A percentile compares a stretch with the other conserved stretches of the same genome.
These are phyloP conservation scores for Inga oerstediana DNA, from an alignment of 306 rosid genomes.

Conservation along the genomic window DNA sequence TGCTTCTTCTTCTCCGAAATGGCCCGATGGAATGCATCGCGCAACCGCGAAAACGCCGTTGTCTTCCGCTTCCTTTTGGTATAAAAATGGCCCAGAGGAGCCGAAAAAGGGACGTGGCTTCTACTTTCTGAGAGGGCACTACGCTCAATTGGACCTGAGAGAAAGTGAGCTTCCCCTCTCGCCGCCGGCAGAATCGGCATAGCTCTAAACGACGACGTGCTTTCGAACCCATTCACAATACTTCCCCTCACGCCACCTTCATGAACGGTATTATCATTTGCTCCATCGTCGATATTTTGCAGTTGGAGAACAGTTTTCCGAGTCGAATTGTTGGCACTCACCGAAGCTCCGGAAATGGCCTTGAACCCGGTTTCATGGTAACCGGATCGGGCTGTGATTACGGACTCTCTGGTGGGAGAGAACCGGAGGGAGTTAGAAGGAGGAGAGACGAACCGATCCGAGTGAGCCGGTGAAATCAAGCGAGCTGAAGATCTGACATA, in stretches of 20 bases:
- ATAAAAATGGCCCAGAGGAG: slow-evolving; percentile 76
- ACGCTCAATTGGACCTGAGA: slow-evolving; percentile 91
- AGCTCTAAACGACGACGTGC: slow-evolving; percentile 78
- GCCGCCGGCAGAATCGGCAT: slow-evolving; percentile 91
- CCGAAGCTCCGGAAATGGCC: slow-evolving; percentile 96
- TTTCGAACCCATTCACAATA: slow-evolving; percentile 79
- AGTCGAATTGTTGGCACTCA: slow-evolving; percentile 84
- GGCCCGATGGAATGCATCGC: slow-evolving; percentile 71
- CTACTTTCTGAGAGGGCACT: slow-evolving; percentile 66
- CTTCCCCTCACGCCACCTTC: slow-evolving; percentile 47
- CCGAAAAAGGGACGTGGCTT: slow-evolving; percentile 68
- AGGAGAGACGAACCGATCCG: slow-evolving; percentile 87
- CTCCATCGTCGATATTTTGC: slow-evolving; percentile 52
- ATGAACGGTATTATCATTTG: slow-evolving; percentile 43
- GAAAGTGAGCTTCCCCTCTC: slow-evolving; percentile 71
- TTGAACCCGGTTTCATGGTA: slow-evolving; percentile 69
- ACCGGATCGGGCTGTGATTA: slow-evolving; percentile 53
- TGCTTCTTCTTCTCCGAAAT: slow-evolving; percentile 77
- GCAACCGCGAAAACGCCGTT: slow-evolving; percentile 66
- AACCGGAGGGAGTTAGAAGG: slow-evolving; percentile 88
- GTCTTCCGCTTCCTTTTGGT: slow-evolving; percentile 60
- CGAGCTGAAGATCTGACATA: slow-evolving; percentile 88
- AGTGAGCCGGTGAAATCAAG: slow-evolving; percentile 73
- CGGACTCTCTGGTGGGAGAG: slow-evolving; percentile 66
- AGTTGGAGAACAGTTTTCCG: slow-evolving; percentile 80